A percentile compares a stretch with the other conserved stretches of the same genome.
These are phyloP conservation scores for Papilionanthe hybrid DNA, from an alignment of 116 monocot species.

Conservation along the genomic window DNA sequence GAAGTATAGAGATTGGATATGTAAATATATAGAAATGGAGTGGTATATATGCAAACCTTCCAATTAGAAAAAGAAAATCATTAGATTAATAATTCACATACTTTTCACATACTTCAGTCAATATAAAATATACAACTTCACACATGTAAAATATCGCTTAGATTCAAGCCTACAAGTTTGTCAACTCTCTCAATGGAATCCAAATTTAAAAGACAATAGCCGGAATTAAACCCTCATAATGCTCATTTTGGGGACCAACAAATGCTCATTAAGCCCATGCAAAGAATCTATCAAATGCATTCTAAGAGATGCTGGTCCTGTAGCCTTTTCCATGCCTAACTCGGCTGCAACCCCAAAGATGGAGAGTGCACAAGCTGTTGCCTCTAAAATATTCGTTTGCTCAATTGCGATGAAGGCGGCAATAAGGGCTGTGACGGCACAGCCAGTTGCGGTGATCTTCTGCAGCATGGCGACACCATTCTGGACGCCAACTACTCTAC, in stretches of 20 bases:
- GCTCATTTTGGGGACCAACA: conserved; percentile 35
- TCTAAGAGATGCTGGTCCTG: conserved; percentile 73
- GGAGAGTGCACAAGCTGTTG: conserved; percentile 65
- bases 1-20: too few relatives aligned
- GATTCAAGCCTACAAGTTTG: too few relatives aligned
- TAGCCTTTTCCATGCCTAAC: conserved; percentile 53
- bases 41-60: too few relatives aligned
- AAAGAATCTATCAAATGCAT: conserved; percentile 74
- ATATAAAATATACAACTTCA: too few relatives aligned
- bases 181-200: too few relatives aligned
- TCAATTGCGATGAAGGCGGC: conserved; percentile 73
- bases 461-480: conserved; percentile 85
- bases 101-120: too few relatives aligned
- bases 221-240: conserved; percentile 20
- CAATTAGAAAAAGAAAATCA: too few relatives aligned
- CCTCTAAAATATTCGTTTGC: conserved; percentile 46
- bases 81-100: too few relatives aligned
- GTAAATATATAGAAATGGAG: too few relatives aligned
- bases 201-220: too few relatives aligned
- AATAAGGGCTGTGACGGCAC: conserved; percentile 80
- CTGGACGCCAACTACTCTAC: conserved; percentile 26
- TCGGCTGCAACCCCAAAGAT: conserved; percentile 73
- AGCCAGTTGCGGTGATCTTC: conserved; percentile 87
- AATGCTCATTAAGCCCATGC: conserved; percentile 46
- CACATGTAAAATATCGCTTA: too few relatives aligned